Conservation (phyloP, 768 basidiomycete species). For the Xerocomus potaroensis region DNA sequence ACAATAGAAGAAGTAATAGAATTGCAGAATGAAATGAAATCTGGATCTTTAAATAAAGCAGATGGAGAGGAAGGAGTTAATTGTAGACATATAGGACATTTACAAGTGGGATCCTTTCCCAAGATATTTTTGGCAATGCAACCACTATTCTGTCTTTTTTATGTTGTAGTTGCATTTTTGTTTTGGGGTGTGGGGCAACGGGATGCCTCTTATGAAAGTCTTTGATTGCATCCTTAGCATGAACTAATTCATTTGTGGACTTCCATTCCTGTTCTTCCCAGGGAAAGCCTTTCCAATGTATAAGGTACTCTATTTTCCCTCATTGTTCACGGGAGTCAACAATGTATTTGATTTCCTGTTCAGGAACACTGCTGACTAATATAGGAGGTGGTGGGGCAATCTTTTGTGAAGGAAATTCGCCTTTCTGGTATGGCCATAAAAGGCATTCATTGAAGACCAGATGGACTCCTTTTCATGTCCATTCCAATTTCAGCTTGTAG, state of each 20-base stretch:
- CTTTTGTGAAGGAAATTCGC: neutral
- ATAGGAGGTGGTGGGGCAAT: neutral
- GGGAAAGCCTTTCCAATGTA: neutral
- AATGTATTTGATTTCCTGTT: neutral
- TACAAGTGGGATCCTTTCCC: too few species aligned
- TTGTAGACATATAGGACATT: too few species aligned
- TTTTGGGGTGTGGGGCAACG: neutral
- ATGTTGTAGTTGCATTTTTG: neutral
- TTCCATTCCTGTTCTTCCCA: neutral
- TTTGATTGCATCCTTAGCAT: neutral
- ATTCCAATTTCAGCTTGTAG: neutral
- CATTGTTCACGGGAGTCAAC: neutral
- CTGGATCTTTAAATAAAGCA: too few species aligned
- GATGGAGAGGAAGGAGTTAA: too few species aligned
- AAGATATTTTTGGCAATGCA: too few species aligned
- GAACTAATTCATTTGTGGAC: neutral
- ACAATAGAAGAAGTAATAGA: too few species aligned
- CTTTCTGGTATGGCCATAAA: neutral
- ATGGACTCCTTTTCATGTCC: neutral
- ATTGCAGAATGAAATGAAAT: too few species aligned
- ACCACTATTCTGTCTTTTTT: too few species aligned
- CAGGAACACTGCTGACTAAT: neutral
- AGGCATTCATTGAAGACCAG: neutral
- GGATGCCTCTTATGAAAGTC: neutral
- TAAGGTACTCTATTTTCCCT: neutral